Conservation (phyloP, 148 eudicot genomes). For the Simmondsia chinensis region DNA sequence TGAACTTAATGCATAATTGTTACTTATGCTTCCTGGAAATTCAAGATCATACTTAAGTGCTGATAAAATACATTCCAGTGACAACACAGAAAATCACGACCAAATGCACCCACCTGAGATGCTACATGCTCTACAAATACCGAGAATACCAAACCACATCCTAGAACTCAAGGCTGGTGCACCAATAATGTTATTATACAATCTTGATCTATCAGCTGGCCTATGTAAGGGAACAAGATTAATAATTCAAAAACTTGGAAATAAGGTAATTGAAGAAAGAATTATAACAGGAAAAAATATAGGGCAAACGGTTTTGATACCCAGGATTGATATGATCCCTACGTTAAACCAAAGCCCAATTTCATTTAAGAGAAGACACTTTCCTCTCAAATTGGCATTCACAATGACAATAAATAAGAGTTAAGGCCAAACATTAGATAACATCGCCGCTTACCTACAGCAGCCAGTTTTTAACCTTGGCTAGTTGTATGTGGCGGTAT, state of each 20-base stretch:
- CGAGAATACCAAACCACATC: neutral
- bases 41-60: neutral
- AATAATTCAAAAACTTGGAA: neutral
- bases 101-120: neutral
- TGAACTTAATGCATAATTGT: neutral
- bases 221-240: neutral
- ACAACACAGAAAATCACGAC: neutral
- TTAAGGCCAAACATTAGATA: slow-evolving; percentile 3
- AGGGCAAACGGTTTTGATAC: neutral
- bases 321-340: neutral
- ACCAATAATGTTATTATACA: neutral
- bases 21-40: neutral
- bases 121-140: neutral
- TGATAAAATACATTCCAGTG: neutral
- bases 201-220: neutral
- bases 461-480: slow-evolving; percentile 1
- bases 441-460: neutral
- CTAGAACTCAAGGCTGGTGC: neutral
- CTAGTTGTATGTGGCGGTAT: neutral
- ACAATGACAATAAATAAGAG: slow-evolving; percentile 10
- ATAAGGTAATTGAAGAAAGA: neutral
- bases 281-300: neutral
- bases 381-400: neutral
- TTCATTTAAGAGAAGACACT: neutral
- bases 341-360: neutral